A percentile compares a stretch with the other conserved stretches of the same genome.
phyloP scores from a whole-genome alignment of 2,329 filamentous ascomycete genomes.

The Apiospora sp. region DNA sequence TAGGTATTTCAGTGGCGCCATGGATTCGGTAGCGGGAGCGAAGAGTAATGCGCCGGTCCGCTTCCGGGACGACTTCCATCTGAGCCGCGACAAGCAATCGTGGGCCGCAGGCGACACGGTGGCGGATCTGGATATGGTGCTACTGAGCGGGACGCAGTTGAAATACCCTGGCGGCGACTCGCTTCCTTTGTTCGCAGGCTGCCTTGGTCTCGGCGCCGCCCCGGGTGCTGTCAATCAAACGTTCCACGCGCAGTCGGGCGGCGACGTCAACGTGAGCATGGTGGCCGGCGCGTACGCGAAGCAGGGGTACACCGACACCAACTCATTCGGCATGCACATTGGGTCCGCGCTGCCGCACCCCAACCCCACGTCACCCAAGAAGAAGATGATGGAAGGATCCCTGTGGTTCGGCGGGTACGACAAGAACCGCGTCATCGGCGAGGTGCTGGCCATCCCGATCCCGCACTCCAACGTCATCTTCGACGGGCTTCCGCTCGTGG shows the following conservation, averaged over 20 bases:
- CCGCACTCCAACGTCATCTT: slow-evolving; percentile 23
- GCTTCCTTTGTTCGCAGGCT: slow-evolving; percentile 37
- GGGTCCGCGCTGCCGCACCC: slow-evolving; percentile 37
- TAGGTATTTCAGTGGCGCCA: not conserved
- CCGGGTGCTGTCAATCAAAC: slow-evolving; percentile 27
- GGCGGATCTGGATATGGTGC: not conserved
- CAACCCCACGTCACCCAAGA: not conserved
- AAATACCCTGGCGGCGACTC: slow-evolving; percentile 34
- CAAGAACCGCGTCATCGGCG: slow-evolving; percentile 41
- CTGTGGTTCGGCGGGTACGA: slow-evolving; percentile 48
- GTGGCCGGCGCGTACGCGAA: not conserved
- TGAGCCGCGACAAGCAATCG: not conserved
- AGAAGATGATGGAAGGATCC: slow-evolving; percentile 38
- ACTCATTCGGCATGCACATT: slow-evolving; percentile 49
- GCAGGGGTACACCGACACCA: not conserved
- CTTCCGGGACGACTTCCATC: not conserved
- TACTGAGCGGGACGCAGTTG: slow-evolving; percentile 27
- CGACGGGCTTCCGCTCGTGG: slow-evolving; percentile 38
- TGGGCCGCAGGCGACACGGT: not conserved
- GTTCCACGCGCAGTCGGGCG: not conserved
- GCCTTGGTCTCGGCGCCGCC: slow-evolving; percentile 36
- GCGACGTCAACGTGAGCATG: not conserved
- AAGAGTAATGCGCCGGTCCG: not conserved
- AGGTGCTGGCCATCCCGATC: slow-evolving; percentile 32
- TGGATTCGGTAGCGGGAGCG: not conserved